phyloP scores from a whole-genome alignment of 805 yeast genomes.

The Pichia paraexigua region DNA sequence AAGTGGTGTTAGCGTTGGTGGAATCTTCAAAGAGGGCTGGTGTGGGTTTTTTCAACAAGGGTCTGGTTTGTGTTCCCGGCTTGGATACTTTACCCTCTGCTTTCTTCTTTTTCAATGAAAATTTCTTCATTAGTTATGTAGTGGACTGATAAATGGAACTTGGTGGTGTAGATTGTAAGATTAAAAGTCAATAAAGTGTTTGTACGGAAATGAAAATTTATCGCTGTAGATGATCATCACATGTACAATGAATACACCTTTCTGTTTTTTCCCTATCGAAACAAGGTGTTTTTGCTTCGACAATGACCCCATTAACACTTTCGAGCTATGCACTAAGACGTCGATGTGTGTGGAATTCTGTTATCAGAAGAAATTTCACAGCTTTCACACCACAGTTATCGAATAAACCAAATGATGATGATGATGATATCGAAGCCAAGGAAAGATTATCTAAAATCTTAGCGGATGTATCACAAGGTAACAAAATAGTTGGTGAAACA shows the following conservation, averaged over 20 bases:
- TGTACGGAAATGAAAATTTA: not conserved
- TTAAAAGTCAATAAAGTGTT: too few species aligned
- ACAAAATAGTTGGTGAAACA: not conserved
- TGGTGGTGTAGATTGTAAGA: not conserved
- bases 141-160: not conserved
- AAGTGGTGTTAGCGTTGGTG: not conserved
- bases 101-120: constrained; percentile 29
- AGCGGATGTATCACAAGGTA: constrained; percentile 6
- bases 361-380: not conserved
- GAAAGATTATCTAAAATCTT: constrained; percentile 8
- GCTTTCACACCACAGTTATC: not conserved
- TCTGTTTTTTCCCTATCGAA: not conserved
- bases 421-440: constrained; percentile 2
- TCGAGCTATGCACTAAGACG: not conserved
- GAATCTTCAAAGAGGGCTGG: not conserved
- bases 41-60: not conserved
- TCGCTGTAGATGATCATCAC: not conserved
- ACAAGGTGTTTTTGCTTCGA: not conserved
- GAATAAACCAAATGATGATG: not conserved
- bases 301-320: not conserved
- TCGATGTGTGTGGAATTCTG: not conserved
- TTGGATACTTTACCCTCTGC: not conserved
- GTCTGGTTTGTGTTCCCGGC: not conserved
- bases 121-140: constrained; percentile 26
- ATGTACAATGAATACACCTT: too few species aligned